phyloP scores from a whole-genome alignment of 2,329 filamentous ascomycete genomes.

The Decorospora gaudefroyi region DNA sequence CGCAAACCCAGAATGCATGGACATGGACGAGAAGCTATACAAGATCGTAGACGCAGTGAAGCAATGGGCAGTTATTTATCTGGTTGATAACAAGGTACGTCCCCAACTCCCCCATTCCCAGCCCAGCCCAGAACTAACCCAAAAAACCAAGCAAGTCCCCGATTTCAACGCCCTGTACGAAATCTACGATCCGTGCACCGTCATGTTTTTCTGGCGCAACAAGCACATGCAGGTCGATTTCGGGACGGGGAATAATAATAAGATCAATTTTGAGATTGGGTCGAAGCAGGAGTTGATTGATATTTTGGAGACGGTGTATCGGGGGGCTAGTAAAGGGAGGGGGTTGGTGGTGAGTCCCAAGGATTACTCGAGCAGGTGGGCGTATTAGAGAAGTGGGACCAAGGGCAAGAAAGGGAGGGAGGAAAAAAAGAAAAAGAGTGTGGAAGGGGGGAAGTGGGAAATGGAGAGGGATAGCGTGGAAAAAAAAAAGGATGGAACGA shows the following conservation, averaged over 20 bases:
- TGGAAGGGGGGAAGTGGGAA: no score
- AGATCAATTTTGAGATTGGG: conserved; percentile 88
- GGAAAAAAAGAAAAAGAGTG: no score
- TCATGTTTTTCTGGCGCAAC: conserved; percentile 88
- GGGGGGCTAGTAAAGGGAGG: conserved; percentile 91
- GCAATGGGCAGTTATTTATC: conserved; percentile 85
- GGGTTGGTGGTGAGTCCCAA: conserved; percentile 94
- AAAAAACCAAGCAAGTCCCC: conserved; percentile 57
- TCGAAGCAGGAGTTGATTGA: conserved; percentile 97
- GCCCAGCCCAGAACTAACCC: background rate
- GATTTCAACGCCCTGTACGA: conserved; percentile 96
- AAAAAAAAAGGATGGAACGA: no score
- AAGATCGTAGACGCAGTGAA: conserved; percentile 61
- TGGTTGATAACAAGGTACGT: conserved; percentile 71
- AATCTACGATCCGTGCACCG: conserved; percentile 82
- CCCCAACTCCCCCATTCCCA: background rate
- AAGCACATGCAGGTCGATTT: conserved; percentile 34
- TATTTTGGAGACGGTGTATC: conserved; percentile 96
- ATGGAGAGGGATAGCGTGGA: no score
- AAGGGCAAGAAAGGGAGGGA: background rate
- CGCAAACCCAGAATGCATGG: conserved; percentile 68
- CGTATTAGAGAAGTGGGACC: conserved; percentile 33
- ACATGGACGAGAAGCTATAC: conserved; percentile 31
- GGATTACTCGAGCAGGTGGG: conserved; percentile 70
- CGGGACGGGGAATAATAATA: conserved; percentile 94